phyloP scores from a whole-genome alignment of 352 stramenopile genomes.

The Phytophthora pistaciae region DNA sequence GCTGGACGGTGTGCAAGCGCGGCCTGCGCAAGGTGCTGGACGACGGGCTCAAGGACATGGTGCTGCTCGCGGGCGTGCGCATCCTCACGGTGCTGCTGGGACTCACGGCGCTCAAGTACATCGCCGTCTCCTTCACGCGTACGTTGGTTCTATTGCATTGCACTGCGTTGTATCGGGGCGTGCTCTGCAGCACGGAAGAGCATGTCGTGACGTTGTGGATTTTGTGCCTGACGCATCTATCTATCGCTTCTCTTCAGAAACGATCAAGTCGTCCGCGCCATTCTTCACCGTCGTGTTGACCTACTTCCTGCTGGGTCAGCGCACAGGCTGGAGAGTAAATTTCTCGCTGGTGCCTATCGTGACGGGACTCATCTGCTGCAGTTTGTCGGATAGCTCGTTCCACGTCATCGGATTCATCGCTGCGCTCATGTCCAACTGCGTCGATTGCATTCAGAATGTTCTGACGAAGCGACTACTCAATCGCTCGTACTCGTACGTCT shows the following conservation, averaged over 20 bases:
- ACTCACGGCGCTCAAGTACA: slow-evolving; percentile 92
- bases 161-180: background rate
- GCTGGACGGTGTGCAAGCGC: slow-evolving; percentile 65
- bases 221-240: slow-evolving; percentile 15
- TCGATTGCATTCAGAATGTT: slow-evolving; percentile 94
- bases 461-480: slow-evolving; percentile 91
- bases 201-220: slow-evolving; percentile 21
- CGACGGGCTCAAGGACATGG: slow-evolving; percentile 85
- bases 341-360: slow-evolving; percentile 90
- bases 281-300: slow-evolving; percentile 93
- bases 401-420: slow-evolving; percentile 90
- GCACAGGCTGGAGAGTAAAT: slow-evolving; percentile 86
- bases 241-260: slow-evolving; percentile 61
- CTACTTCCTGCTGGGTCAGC: slow-evolving; percentile 86
- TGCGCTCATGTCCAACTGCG: slow-evolving; percentile 90
- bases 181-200: slow-evolving; percentile 1
- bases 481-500: slow-evolving; percentile 74
- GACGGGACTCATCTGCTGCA: slow-evolving; percentile 87
- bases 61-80: slow-evolving; percentile 81
- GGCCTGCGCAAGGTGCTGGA: slow-evolving; percentile 57
- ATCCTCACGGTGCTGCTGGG: slow-evolving; percentile 91
- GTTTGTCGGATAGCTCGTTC: slow-evolving; percentile 87
- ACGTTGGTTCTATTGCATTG: slow-evolving; percentile 23
- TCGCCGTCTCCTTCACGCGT: slow-evolving; percentile 92
- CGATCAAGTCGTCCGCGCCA: slow-evolving; percentile 92